These are phyloP conservation scores for Leucosporidium scottii DNA, from an alignment of 768 basidiomycete genomes.

Conservation along the genomic window DNA sequence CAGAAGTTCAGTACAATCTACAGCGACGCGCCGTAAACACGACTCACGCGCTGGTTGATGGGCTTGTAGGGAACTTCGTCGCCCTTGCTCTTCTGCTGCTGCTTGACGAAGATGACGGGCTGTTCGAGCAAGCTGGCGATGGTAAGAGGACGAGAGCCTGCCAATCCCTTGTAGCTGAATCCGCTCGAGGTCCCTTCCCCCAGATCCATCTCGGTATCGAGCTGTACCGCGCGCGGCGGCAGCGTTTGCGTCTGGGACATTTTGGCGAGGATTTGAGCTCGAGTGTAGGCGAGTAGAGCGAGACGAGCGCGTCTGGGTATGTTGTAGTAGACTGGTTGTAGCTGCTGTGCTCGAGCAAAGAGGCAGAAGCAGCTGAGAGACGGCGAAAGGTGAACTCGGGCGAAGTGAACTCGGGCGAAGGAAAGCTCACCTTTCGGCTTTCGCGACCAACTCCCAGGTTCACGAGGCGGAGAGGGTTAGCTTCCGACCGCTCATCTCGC, in stretches of 20 bases:
- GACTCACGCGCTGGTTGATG: constrained; percentile 16
- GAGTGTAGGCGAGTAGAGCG: too few relatives aligned
- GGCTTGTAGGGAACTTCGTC: constrained; percentile 32
- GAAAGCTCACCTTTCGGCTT: too few relatives aligned
- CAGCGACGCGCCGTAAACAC: neutral
- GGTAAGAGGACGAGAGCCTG: constrained; percentile 7
- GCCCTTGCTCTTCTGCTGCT: neutral
- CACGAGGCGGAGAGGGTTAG: too few relatives aligned
- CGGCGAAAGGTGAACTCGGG: too few relatives aligned
- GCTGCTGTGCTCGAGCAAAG: too few relatives aligned
- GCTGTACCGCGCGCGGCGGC: neutral
- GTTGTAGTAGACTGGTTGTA: too few relatives aligned
- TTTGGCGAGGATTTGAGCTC: too few relatives aligned
- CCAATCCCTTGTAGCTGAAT: neutral
- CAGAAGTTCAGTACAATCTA: neutral
- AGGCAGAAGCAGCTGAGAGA: too few relatives aligned
- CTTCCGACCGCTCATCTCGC: neutral
- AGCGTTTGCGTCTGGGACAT: too few relatives aligned
- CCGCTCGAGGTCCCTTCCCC: constrained; percentile 20
- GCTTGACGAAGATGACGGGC: constrained; percentile 16
- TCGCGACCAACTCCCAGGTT: too few relatives aligned
- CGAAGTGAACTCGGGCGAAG: too few relatives aligned
- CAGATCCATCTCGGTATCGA: constrained; percentile 1
- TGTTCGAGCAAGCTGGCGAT: constrained; percentile 23
- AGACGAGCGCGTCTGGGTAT: too few relatives aligned